Base-by-base conservation (phyloP, 768 basidiomycete genomes). In the Ramaria rubella region DNA sequence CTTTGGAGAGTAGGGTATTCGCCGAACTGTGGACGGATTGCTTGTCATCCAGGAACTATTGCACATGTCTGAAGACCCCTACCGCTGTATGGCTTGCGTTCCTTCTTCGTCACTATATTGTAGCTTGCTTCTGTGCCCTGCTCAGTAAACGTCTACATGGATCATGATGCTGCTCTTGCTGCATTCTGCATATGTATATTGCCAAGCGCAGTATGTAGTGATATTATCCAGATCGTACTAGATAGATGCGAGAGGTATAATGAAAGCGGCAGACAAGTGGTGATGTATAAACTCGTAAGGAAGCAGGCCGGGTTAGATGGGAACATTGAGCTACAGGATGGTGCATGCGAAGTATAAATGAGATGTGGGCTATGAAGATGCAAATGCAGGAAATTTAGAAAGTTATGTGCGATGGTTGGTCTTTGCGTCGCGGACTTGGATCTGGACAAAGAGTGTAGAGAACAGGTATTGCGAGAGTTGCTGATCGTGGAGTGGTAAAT, bases 391-490 rank as follows among this genome's bases (percentile, higher is more conserved):
- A 30, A n/a, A n/a, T n/a, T n/a, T n/a, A n/a, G n/a, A 11, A 24
- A 48, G 15, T 48, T 19, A 24, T 7, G 21, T 15, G 46, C 17
- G 23, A 24, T 48, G 46, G 24, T 24, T 26, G 24, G 21, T 17
- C 21, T 4, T 17, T n/a, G 49, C 67, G 27, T 75, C 70, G 3
- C 69, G 65, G 34, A 91, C 68, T 17, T 77, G 70, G 45, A 86
- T 79, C 55, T 80, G 72, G 21, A 95, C 85, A 64, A 97, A 96
- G 17, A 98, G 75, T n/a, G 94, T 94, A 23, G 94, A 91, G 70
- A 94, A 97, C 49, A 97, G 74, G 65, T 86, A 90, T 65, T 94
- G 92, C 36, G 87, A 86, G 43, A 91, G 81, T 66, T 94, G 86
- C 2, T 80, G 72, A 69, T 98, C 95, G 64, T 93, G 90, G 33